Conservation (phyloP, 306 rosid genomes). For the Fragaria nilgerrensis region DNA sequence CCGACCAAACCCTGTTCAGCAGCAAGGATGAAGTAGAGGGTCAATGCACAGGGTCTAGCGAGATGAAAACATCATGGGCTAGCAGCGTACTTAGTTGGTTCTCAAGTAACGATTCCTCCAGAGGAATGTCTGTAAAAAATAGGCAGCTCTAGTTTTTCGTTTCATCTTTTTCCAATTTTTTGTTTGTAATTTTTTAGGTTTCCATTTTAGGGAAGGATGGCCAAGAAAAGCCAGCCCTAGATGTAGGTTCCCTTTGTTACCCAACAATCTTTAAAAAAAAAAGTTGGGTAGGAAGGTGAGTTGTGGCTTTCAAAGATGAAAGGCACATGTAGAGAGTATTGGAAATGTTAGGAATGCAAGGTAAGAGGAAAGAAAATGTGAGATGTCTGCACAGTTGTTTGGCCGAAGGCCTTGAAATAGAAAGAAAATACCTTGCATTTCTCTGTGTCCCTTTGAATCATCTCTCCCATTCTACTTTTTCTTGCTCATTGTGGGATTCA, state of each 20-base stretch:
- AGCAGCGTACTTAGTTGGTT: constrained; percentile 48
- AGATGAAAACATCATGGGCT: constrained; percentile 66
- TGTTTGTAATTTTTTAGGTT: constrained; percentile 52
- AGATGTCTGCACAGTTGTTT: constrained; percentile 28
- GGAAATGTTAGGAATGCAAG: constrained; percentile 35
- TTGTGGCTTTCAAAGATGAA: constrained; percentile 69
- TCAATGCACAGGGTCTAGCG: constrained; percentile 89
- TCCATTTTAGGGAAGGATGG: constrained; percentile 36
- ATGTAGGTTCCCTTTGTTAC: constrained; percentile 53
- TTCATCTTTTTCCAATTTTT: constrained; percentile 2
- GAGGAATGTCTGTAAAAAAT: constrained; percentile 64
- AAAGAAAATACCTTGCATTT: constrained; percentile 18
- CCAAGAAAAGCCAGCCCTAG: constrained; percentile 42
- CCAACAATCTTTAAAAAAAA: constrained; percentile 53
- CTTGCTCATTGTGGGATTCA: not conserved
- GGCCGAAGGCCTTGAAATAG: constrained; percentile 83
- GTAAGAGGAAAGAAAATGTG: not conserved
- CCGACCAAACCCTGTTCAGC: constrained; percentile 90
- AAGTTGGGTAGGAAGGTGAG: constrained; percentile 49
- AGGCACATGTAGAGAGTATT: constrained; percentile 68
- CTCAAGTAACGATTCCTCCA: constrained; percentile 53
- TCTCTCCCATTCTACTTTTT: not conserved
- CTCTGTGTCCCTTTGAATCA: not conserved
- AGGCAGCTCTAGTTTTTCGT: constrained; percentile 43
- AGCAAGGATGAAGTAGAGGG: constrained; percentile 69